Percentiles rank a stretch among this genome's conserved stretches.
These are phyloP conservation scores for Penicillium taxi DNA, from an alignment of 495 filamentous ascomycete genomes.

Conservation along the genomic window DNA sequence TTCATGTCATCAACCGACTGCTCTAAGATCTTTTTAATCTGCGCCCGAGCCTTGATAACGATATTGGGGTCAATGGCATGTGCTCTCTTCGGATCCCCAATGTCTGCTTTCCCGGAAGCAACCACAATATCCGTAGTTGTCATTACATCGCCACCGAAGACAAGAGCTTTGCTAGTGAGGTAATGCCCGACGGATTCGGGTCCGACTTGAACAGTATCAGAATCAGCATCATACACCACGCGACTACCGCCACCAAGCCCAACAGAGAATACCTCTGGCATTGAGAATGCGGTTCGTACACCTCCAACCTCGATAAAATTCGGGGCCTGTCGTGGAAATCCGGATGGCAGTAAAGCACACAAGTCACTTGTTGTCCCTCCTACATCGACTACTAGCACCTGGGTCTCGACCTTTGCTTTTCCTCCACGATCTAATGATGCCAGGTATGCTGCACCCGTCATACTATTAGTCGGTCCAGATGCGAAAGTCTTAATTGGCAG, in stretches of 20 bases:
- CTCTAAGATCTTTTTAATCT: constrained; percentile 17
- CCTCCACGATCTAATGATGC: constrained; percentile 14
- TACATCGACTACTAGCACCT: constrained; percentile 9
- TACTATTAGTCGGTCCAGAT: constrained; percentile 44
- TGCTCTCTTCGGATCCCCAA: constrained; percentile 19
- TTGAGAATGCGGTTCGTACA: constrained; percentile 45
- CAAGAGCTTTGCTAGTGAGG: constrained; percentile 38
- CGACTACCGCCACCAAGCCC: constrained; percentile 48
- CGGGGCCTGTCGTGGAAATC: constrained; percentile 49
- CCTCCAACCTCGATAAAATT: constrained; percentile 35
- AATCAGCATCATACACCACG: constrained; percentile 29
- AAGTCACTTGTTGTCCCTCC: constrained; percentile 52
- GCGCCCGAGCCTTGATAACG: constrained; percentile 5
- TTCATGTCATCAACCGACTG: constrained; percentile 18
- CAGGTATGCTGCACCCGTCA: constrained; percentile 40
- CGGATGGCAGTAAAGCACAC: constrained; percentile 42
- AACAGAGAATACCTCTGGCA: constrained; percentile 46
- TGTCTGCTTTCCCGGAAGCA: constrained; percentile 25
- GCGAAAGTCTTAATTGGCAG: constrained; percentile 44
- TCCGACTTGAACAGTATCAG: constrained; percentile 34
- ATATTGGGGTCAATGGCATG: constrained; percentile 3
- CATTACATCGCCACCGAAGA: constrained; percentile 45
- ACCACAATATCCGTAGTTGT: constrained; percentile 46
- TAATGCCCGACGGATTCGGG: constrained; percentile 51
- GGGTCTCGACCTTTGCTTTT: background rate